Percentiles rank a stretch among this genome's conserved stretches.
Evolutionary conservation across 2,329 filamentous ascomycete genomes (phyloP).

Genomic region (Dothidotthia symphoricarpi): DNA sequence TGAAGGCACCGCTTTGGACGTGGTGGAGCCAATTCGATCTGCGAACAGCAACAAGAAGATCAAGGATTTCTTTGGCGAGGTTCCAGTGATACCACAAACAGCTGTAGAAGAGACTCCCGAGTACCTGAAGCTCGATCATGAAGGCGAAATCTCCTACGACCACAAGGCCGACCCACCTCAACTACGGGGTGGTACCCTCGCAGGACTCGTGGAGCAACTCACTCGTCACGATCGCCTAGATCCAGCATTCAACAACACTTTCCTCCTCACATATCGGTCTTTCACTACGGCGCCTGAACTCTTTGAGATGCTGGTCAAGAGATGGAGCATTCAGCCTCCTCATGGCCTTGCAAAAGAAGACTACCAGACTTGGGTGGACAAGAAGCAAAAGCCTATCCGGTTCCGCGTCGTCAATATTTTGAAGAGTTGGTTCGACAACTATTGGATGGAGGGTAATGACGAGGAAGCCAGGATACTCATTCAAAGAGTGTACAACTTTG

Average conservation of each 20-base stretch:
- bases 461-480: slow-evolving; percentile 82
- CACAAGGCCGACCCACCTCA: slow-evolving; percentile 71
- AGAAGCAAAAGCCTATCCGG: slow-evolving; percentile 92
- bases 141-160: slow-evolving; percentile 87
- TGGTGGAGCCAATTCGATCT: slow-evolving; percentile 40
- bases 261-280: slow-evolving; percentile 92
- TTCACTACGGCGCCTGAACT: slow-evolving; percentile 89
- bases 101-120: slow-evolving; percentile 75
- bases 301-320: slow-evolving; percentile 86
- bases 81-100: slow-evolving; percentile 47
- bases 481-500: slow-evolving; percentile 84
- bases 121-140: slow-evolving; percentile 81
- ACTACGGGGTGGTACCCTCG: slow-evolving; percentile 84
- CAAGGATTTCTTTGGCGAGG: slow-evolving; percentile 53
- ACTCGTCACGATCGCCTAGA: slow-evolving; percentile 95
- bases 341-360: slow-evolving; percentile 73
- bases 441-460: slow-evolving; percentile 95
- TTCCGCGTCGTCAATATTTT: slow-evolving; percentile 97
- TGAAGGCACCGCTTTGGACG: slow-evolving; percentile 51
- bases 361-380: slow-evolving; percentile 83
- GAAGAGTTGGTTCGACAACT: slow-evolving; percentile 97
- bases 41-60: slow-evolving; percentile 49
- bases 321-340: slow-evolving; percentile 90
- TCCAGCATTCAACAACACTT: slow-evolving; percentile 94
- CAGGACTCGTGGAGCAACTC: slow-evolving; percentile 88